Evolutionary conservation across 345 rosid species (phyloP), one percentile per base, ranked within the genome.

Genomic region (Toxicodendron radicans): DNA sequence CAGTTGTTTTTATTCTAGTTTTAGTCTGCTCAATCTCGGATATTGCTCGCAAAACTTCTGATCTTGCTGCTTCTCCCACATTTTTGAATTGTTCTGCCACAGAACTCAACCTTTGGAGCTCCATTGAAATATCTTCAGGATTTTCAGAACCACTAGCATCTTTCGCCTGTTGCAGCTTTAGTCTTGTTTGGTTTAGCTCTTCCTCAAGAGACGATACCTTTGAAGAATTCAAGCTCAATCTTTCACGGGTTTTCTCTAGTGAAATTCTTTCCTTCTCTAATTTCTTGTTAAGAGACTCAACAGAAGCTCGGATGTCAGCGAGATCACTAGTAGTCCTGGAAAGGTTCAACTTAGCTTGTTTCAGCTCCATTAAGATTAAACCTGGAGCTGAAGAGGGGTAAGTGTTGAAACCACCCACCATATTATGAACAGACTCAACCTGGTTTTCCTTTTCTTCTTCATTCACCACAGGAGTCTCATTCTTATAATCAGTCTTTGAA

Each of bases 321-420:
- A 95, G 93, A 85, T 90, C 93, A 80, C 68, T 76, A 21, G 96
- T 95, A 32, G 98, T 93, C 82, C 86, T 89, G 51, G 91, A 87
- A 72, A 95, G 84, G 71, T 90, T 95, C 86, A 89, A 46, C 85
- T 95, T 95, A 0, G 99, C 99, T 68, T 91, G 91, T 78, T 76
- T 90, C 85, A 92, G 76, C 76, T 95, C 99, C 92, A 85, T 71
- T 46, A 95, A 78, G 60, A 93, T 89, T 49, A 85, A 64, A 74
- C 88, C 91, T 0, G 98, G 89, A 59, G 87, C 79, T 27, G 95
- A 76, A 51, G 85, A 70, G 17, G 77, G 91, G 78, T 51, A 64
- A 17, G 79, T 52, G 57, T 38, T 60, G 53, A 72, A 75, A 76
- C 79, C 81, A 57, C 71, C 83, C 10, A 32, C 20, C 57, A 68